Evolutionary conservation across 2,329 filamentous ascomycete genomes (phyloP).

Genomic region (Trichoderma sp.): DNA sequence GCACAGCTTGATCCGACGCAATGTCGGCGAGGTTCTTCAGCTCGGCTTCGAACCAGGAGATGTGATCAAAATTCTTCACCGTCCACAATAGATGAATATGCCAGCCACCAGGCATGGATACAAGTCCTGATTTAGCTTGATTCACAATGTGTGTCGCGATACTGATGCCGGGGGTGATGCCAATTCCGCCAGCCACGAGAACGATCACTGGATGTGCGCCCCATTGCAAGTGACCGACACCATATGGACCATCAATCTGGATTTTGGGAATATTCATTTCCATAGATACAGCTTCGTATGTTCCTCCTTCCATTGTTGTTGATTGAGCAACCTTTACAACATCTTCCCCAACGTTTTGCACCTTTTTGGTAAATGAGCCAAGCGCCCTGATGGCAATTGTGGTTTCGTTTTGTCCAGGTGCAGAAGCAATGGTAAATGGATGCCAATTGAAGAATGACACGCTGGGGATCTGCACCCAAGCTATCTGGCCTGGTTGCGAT

Average conservation of each 20-base stretch:
- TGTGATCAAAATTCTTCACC: not conserved
- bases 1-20: not conserved
- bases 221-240: not conserved
- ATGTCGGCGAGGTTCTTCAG: not conserved
- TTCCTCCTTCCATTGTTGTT: not conserved
- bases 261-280: not conserved
- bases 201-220: not conserved
- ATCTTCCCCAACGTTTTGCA: not conserved
- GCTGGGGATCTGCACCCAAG: conserved; percentile 29
- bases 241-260: not conserved
- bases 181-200: not conserved
- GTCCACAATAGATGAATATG: not conserved
- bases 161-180: not conserved
- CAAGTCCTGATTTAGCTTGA: not conserved
- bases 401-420: conserved; percentile 1
- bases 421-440: conserved; percentile 30
- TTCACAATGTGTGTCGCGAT: not conserved
- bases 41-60: not conserved
- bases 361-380: not conserved
- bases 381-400: not conserved
- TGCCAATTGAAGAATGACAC: conserved; percentile 31
- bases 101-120: not conserved
- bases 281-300: not conserved
- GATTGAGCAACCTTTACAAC: not conserved
- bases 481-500: conserved; percentile 28